These are phyloP conservation scores for Pseudogymnoascus sp. DNA, from an alignment of 2,329 filamentous ascomycete genomes.

Conservation along the genomic window DNA sequence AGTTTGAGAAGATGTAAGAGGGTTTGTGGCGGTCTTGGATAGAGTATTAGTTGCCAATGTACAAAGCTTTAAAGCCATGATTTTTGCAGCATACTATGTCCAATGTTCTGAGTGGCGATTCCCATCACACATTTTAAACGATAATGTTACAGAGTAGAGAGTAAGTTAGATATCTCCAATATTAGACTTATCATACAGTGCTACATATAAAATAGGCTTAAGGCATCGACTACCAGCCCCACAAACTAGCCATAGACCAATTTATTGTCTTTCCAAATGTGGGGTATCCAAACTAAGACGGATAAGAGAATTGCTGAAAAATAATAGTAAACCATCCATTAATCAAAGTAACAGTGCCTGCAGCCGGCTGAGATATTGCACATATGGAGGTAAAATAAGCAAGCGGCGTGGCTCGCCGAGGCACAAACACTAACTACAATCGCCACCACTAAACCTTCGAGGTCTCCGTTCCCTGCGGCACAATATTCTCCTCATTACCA, in stretches of 20 bases:
- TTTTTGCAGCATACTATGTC: not conserved
- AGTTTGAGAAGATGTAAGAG: conserved; percentile 28
- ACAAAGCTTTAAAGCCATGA: not conserved
- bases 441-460: not conserved
- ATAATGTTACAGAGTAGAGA: not conserved
- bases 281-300: not conserved
- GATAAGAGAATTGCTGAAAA: not conserved
- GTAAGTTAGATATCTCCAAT: not conserved
- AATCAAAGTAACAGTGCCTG: not conserved
- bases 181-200: not conserved
- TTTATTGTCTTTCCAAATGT: not conserved
- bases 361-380: not conserved
- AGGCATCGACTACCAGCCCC: not conserved
- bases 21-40: not conserved
- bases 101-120: not conserved
- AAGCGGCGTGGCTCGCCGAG: not conserved
- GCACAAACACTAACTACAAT: not conserved
- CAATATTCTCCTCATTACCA: not conserved
- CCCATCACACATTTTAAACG: not conserved
- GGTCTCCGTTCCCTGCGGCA: not conserved
- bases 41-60: not conserved
- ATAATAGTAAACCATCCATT: not conserved
- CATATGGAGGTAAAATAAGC: not conserved
- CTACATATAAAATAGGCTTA: not conserved
- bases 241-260: not conserved